Evolutionary conservation across 805 yeast species (phyloP), one percentile per base, ranked within the genome.

Genomic region (Candida arabinofermentans): DNA sequence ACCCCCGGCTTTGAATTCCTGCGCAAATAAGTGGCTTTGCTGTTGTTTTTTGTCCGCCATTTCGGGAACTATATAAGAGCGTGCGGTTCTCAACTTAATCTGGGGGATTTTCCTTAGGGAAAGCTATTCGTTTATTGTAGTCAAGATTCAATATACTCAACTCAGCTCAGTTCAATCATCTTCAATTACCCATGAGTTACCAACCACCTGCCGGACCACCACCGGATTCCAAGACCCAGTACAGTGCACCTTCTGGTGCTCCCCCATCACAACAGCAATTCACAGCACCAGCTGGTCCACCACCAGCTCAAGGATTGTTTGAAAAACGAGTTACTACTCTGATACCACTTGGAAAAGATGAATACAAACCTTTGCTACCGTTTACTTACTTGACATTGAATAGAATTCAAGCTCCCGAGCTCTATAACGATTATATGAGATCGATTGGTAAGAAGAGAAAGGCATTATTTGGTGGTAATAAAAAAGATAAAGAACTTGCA

Each of bases 321-420:
- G n/a, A 8, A 8, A 39, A 27, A 23, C 16, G 23, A n/a, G 38
- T 30, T n/a, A 41, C 49, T 9, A 44, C 47, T 1, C 21, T 49
- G 10, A 18, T 29, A 6, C 21, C 46, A 13, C 8, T 43, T 4
- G 41, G 26, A 24, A 26, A 36, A 24, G 47, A 47, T 5, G 57
- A 51, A 23, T 55, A 55, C 23, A 30, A 27, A 10, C 39, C 40
- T 10, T 36, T 55, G 16, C 27, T 55, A 32, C 53, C 47, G 18
- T 42, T 39, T 33, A 47, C 50, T 8, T 53, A 50, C 31, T 21
- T 47, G n/a, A 53, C 58, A 3, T 21, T 53, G 18, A 55, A 55
- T 32, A 24, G 50, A 19, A 26, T 55, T 8, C 59, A 55, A 35
- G 16, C 54, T 4, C 59, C 59, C 8, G 54, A 51, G 22, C 40